Conservation (phyloP, 2,329 filamentous ascomycete genomes). For the Sporothrix phasma region DNA sequence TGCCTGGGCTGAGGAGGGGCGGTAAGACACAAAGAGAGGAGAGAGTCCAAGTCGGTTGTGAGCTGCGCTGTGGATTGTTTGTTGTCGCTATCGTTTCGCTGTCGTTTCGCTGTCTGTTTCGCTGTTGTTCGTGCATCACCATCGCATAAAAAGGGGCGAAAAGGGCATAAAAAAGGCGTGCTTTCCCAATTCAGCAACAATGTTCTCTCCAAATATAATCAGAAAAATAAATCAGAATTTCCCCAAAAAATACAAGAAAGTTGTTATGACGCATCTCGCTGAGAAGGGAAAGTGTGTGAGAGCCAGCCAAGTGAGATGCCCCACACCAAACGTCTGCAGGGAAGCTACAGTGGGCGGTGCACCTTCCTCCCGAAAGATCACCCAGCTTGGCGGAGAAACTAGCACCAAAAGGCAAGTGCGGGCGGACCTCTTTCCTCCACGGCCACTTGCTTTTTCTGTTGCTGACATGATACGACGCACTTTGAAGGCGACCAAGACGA, state of each 20-base stretch:
- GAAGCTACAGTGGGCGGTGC: neutral
- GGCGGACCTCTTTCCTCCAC: neutral
- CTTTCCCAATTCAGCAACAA: neutral
- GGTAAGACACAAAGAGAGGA: neutral
- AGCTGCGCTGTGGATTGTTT: neutral
- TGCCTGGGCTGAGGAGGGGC: conserved; percentile 21
- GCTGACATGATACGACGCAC: neutral
- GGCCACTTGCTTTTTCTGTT: neutral
- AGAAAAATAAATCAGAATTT: neutral
- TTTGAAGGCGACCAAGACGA: neutral
- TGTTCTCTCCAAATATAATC: neutral
- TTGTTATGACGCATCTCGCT: too few species aligned
- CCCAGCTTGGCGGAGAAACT: neutral
- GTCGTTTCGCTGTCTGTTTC: neutral
- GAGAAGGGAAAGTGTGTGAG: neutral
- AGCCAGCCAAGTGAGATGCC: neutral
- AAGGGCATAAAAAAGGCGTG: neutral
- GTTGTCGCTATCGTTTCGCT: neutral
- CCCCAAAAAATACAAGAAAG: neutral
- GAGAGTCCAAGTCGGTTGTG: too few species aligned
- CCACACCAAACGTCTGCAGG: neutral
- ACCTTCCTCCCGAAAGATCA: neutral
- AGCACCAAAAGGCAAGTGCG: neutral
- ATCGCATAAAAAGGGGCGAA: neutral
- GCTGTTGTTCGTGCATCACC: neutral